Evolutionary conservation across 768 basidiomycete genomes (phyloP), one percentile per base, ranked within the genome.

Genomic region (Daedaleopsis sinensis): DNA sequence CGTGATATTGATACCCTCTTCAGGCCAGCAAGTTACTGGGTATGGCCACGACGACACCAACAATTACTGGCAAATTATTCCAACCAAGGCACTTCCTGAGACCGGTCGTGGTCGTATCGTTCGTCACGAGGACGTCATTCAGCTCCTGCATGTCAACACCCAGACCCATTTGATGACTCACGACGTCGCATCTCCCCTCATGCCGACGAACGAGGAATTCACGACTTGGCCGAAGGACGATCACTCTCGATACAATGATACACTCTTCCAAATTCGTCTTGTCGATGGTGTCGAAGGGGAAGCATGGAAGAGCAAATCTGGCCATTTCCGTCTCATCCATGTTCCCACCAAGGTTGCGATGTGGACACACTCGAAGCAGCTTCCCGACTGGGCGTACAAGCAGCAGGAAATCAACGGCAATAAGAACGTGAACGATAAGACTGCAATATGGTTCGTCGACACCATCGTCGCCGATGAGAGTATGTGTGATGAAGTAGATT

Each of bases 371-470:
- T 64, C 82, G 18, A 84, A 88, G 56, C 84, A 87, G 52, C 81
- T 99, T 13, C 97, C 97, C 0, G 95, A 97, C 2, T 98, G 97
- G 97, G 97, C 89, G 3, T 95, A 89, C 81, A 91, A 91, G 72
- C 96, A 98, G 72, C 95, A 98, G 71, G 97, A 98, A 72, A 85
- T 99, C 64, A 99, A 99, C 68, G 97, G 97, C 0, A 95, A 97
- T 77, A 99, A 98, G 80, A 95, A 91, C 60, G 79, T 90, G 5
- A 73, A 79, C 9, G 97, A 97, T 58, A 89, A 86, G 71, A 85
- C 85, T 15, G 90, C 92, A 2, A 86, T 86, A 16, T 99, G 97
- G 97, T 93, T 84, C 73, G 88, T 91, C 16, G 89, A 98, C 63
- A 85, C 91, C 27, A 88, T 99, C 59, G 74, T 96, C 13, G 75